Evolutionary conservation across 2,329 filamentous ascomycete genomes (phyloP), one percentile per base, ranked within the genome.

Genomic region (Sclerotinia borealis): DNA sequence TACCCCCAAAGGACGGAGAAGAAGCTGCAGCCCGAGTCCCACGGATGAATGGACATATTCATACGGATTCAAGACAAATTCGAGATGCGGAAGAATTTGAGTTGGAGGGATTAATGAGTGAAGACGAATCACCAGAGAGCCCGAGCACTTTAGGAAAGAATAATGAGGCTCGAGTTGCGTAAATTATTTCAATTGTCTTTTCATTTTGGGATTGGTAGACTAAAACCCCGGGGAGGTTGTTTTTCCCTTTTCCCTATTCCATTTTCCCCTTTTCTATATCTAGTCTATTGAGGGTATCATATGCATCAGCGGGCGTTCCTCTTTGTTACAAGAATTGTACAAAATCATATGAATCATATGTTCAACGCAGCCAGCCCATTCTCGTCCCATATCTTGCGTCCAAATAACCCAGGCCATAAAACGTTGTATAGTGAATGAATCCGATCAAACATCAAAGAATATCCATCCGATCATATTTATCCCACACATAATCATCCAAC

Each of bases 81-180:
- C 82, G 85, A 36, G 93, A 96, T 73, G 93, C 91, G 0, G 89
- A 97, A 73, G 92, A 96, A 70, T 99, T 96, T 74, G 95, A 98
- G 77, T 81, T 99, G 1, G 92, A 95, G 65, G 93, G 91, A 0
- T 78, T 99, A 45, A 93, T 93, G 75, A 95, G 90, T 64, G 93
- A 96, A 50, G 92, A 96, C 22, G 92, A 96, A 59, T 88, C 88
- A 5, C 73, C 78, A 10, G 79, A 79, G 60, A 83, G 78, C 62
- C 80, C 81, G 0, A 80, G 79, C 64, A 81, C 80, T 1, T 68
- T 81, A 37, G 80, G 80, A 37, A 79, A 77, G 69, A 80, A 81
- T 64, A 79, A 76, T 58, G 68, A 71, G 52, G 58, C 65, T 37
- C 63, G 67, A 25, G 70, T 72, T n/a, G 67, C 70, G 37, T 71